A percentile compares a stretch with the other conserved stretches of the same genome.
These are phyloP conservation scores for Colletotrichum tofieldiae DNA, from an alignment of 2,329 filamentous ascomycete genomes.

Conservation along the genomic window DNA sequence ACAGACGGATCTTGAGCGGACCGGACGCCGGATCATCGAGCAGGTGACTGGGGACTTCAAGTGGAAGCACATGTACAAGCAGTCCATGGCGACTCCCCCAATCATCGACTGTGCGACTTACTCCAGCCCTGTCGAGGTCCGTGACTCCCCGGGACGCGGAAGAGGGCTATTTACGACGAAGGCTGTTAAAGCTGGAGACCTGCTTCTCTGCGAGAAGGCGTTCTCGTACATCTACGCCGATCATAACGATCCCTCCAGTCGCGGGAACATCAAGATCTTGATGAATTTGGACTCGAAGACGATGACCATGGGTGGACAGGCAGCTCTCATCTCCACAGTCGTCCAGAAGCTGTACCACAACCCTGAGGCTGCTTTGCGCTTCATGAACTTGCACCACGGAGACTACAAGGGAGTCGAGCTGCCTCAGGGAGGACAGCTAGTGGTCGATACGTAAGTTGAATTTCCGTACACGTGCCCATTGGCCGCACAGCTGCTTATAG, in stretches of 20 bases:
- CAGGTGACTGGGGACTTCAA: slow-evolving; percentile 57
- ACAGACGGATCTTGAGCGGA: slow-evolving; percentile 50
- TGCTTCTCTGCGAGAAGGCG: slow-evolving; percentile 71
- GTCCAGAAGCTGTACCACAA: slow-evolving; percentile 64
- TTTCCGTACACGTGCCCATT: background rate
- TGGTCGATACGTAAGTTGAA: slow-evolving; percentile 63
- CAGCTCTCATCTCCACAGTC: slow-evolving; percentile 57
- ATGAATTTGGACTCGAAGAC: slow-evolving; percentile 55
- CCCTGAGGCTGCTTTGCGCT: slow-evolving; percentile 5
- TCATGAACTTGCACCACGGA: slow-evolving; percentile 16
- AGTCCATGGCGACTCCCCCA: slow-evolving; percentile 56
- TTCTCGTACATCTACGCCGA: slow-evolving; percentile 59
- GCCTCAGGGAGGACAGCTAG: slow-evolving; percentile 53
- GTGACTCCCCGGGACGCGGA: slow-evolving; percentile 57
- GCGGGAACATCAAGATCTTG: slow-evolving; percentile 49
- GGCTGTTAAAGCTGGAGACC: slow-evolving; percentile 63
- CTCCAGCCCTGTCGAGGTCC: slow-evolving; percentile 58
- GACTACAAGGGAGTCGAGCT: slow-evolving; percentile 49
- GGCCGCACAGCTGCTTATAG: background rate
- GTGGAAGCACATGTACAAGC: slow-evolving; percentile 55
- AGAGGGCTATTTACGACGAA: slow-evolving; percentile 67
- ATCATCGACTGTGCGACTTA: slow-evolving; percentile 65
- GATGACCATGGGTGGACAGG: slow-evolving; percentile 55
- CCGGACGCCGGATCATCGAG: slow-evolving; percentile 54
- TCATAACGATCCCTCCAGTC: slow-evolving; percentile 40